Base-by-base conservation (phyloP, 805 yeast species). In the Metschnikowia kunwiensis region DNA sequence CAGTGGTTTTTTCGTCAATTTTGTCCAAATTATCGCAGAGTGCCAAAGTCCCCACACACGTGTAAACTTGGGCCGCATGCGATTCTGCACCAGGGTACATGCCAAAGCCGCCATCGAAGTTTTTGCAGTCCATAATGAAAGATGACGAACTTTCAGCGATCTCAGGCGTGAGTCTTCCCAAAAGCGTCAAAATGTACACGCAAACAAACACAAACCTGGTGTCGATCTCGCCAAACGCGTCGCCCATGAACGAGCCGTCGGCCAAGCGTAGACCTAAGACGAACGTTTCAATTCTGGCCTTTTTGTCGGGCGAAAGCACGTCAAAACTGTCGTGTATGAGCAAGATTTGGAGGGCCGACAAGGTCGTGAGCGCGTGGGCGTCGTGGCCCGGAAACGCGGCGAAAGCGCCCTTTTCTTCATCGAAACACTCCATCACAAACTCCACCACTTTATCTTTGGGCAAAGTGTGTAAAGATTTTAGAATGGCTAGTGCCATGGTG, bases 41-140 rank as follows among this genome's bases (percentile, higher is more conserved):
- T 2, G 88, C 84, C 30, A 93, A 65, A 0, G 94, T 73, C 1
- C 83, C 97, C 1, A 93, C 57, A 44, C 95, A 88, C 0, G 94
- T 86, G 51, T 87, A 88, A 0, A 81, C 84, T 58, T 86, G 95
- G 0, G 96, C 97, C 1, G 95, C 82, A 59, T 93, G 99, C 30
- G 91, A 80, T 58, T 93, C 99, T 0, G 95, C 91, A 1, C 96
- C 96, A 0, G 98, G 97, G 7, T 78, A 78, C 61, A 86, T 68
- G 0, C 98, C 98, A 68, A 84, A 93, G 0, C 95, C 96, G 3
- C 98, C 99, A 57, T 93, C 98, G 55, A 87, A 91, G 58, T 93
- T 93, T 44, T 74, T 81, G 60, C 98, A 93, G 24, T 55, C 54
- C 34, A 73, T 47, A 2, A 91, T 75, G 60, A 78, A 91, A 1